Percentiles rank a stretch among this genome's conserved stretches.
phyloP scores from a whole-genome alignment of 1,284 basidiomycete species.

The Boletus mariae region DNA sequence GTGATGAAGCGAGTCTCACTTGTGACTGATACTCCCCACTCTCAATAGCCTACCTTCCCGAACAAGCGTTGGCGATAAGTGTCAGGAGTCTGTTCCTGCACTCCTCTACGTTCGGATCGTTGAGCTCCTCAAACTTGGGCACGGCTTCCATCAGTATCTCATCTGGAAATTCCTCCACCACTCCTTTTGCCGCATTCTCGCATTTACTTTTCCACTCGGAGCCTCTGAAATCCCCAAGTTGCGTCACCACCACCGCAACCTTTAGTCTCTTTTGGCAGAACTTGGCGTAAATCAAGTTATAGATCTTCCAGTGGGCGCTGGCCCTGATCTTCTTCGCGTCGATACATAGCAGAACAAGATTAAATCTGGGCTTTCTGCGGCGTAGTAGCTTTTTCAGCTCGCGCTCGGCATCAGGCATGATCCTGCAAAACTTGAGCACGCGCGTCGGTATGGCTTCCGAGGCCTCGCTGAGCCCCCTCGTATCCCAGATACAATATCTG shows the following conservation, averaged over 20 bases:
- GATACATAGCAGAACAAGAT: slow-evolving; percentile 24
- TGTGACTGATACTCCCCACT: too few species aligned
- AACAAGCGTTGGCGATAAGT: slow-evolving; percentile 18
- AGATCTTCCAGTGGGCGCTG: slow-evolving; percentile 20
- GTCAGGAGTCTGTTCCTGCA: slow-evolving; percentile 21
- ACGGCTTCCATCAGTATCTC: slow-evolving; percentile 17
- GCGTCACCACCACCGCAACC: slow-evolving; percentile 34
- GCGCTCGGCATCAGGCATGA: slow-evolving; percentile 15
- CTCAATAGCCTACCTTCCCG: not conserved
- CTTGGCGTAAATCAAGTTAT: slow-evolving; percentile 17
- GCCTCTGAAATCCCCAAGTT: slow-evolving; percentile 17
- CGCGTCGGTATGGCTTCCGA: slow-evolving; percentile 5
- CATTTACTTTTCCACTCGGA: slow-evolving; percentile 21
- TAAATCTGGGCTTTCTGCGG: slow-evolving; percentile 7
- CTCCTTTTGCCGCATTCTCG: slow-evolving; percentile 3
- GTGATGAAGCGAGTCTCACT: not conserved
- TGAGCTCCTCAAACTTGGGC: slow-evolving; percentile 11
- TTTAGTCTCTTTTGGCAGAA: slow-evolving; percentile 13
- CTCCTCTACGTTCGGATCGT: slow-evolving; percentile 15
- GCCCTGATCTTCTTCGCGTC: slow-evolving; percentile 19
- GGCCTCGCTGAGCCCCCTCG: slow-evolving; percentile 26
- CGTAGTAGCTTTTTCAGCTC: slow-evolving; percentile 20
- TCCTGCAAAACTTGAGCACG: slow-evolving; percentile 2
- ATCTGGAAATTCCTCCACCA: slow-evolving; percentile 14
- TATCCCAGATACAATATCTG: slow-evolving; percentile 24